Percentiles rank a stretch among this genome's conserved stretches.
phyloP scores from a whole-genome alignment of 164 flowering plant genomes.

The Euptelea pleiosperma region DNA sequence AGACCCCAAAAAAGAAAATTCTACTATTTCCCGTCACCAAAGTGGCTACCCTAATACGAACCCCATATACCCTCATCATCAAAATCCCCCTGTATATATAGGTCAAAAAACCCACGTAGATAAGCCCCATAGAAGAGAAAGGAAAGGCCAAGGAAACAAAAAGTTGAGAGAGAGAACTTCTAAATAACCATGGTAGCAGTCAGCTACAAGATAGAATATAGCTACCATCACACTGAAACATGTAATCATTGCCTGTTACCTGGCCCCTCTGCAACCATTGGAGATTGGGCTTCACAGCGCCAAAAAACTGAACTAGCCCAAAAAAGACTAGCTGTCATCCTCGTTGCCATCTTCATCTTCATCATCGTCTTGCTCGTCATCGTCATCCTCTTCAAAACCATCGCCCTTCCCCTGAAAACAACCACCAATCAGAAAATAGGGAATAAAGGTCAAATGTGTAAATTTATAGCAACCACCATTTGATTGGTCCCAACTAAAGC shows the following conservation, averaged over 20 bases:
- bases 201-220: conserved; percentile 8
- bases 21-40: not conserved
- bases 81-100: not conserved
- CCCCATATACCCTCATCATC: not conserved
- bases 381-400: conserved; percentile 17
- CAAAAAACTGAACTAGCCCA: not conserved
- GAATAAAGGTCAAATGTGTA: not conserved
- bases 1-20: not conserved
- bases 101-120: not conserved
- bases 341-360: conserved; percentile 28
- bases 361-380: conserved; percentile 15
- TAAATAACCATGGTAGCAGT: conserved; percentile 10
- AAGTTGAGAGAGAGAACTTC: not conserved
- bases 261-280: conserved; percentile 8
- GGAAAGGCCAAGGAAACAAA: not conserved
- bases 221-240: conserved; percentile 8
- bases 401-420: conserved; percentile 25
- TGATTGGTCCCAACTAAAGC: no score
- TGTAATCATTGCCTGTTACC: not conserved
- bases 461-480: no score
- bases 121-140: not conserved
- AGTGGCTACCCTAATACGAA: not conserved
- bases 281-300: conserved; percentile 12
- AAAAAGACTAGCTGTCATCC: conserved; percentile 18
- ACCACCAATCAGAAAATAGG: not conserved